Base-by-base conservation (phyloP, 2,329 filamentous ascomycete genomes). In the Botrytis hyacinthi region DNA sequence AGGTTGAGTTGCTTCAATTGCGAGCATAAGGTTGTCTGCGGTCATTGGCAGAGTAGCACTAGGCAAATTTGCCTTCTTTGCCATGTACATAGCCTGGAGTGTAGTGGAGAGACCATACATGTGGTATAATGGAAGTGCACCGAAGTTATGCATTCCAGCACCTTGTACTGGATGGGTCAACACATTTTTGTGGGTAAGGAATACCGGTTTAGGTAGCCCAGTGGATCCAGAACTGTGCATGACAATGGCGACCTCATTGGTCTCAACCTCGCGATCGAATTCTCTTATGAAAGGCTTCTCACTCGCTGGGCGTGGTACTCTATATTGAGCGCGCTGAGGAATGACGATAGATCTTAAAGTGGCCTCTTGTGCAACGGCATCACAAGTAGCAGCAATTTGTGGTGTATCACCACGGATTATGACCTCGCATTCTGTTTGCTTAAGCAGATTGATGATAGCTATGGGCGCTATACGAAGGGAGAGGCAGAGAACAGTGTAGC, bases 181-280 rank as follows among this genome's bases (percentile, higher is more conserved):
- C 10, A 84, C 85, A 20, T 85, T 83, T 16, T 80, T 79, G 71
- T 91, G 87, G 0, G 85, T 87, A 66, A 89, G 86, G 73, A 85
- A 88, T 54, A 91, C 90, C 0, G 89, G 88, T 74, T 91, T 91
- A 0, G 89, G 89, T 0, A 91, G 82, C 0, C 89, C 89, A 0
- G 90, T 85, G 0, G 86, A 89, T 12, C 89, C 89, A 51, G 78
- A 77, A 44, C 78, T 20, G 48, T 79, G 77, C 14, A 81, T 80
- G 40, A 81, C 44, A 40, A 48, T 51, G 63, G 63, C 72, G 9
- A 76, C 48, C 16, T 73, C 74, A 22, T 71, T 61, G 26, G 72
- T 73, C 35, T 73, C 72, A 16, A 44, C 32, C 20, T 73, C 67
- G n/a, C 67, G 72, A 57, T 73, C 72, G 14, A 73, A 73, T 29